A percentile compares a stretch with the other conserved stretches of the same genome.
phyloP scores from a whole-genome alignment of 2,329 filamentous ascomycete species.

The Trichoderma koningii region DNA sequence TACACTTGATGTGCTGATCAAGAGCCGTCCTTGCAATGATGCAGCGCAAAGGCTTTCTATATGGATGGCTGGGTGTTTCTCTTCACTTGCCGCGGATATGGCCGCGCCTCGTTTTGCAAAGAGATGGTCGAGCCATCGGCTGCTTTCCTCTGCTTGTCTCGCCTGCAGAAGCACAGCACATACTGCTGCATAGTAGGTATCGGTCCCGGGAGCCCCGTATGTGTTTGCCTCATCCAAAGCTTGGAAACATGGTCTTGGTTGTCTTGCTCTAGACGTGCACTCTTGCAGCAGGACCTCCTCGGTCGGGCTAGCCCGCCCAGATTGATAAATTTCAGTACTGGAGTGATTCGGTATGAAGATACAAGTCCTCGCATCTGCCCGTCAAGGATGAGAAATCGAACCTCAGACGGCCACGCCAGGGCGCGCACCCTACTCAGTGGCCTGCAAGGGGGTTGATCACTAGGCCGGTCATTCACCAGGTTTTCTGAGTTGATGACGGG shows the following conservation, averaged over 20 bases:
- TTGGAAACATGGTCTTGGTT: background rate
- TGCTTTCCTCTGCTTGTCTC: background rate
- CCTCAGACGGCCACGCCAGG: background rate
- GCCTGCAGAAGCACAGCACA: background rate
- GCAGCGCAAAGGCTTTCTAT: too few species aligned
- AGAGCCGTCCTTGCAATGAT: background rate
- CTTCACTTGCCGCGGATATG: background rate
- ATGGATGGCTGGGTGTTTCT: background rate
- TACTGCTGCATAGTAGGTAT: too few species aligned
- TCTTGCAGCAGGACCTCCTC: conserved; percentile 4
- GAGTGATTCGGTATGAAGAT: background rate
- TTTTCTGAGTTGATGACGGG: background rate
- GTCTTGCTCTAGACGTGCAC: background rate
- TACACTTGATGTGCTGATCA: background rate
- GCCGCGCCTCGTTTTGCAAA: background rate
- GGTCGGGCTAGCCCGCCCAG: background rate
- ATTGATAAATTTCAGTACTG: background rate
- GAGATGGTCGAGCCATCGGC: background rate
- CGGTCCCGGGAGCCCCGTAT: conserved; percentile 8
- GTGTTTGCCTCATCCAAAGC: background rate
- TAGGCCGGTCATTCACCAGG: background rate
- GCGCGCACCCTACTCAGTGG: background rate
- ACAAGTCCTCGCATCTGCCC: background rate
- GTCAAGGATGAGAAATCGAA: background rate
- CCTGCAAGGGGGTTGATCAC: conserved; percentile 4